Evolutionary conservation across 495 filamentous ascomycete species (phyloP).

Genomic region (Neurospora tetraspora): DNA sequence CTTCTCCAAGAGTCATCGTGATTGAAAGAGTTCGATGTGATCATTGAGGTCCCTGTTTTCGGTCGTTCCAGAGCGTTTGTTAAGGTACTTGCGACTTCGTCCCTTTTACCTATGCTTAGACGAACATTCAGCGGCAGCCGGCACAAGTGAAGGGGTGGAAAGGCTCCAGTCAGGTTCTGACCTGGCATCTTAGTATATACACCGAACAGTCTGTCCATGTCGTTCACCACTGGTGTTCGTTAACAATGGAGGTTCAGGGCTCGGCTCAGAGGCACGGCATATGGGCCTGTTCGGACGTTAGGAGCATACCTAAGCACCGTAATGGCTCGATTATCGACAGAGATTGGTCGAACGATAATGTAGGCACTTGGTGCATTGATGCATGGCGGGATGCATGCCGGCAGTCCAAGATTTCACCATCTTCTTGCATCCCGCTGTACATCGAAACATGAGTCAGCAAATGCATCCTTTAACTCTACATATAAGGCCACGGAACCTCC

Average conservation of each 20-base stretch:
- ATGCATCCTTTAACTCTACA: not conserved
- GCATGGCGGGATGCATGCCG: not conserved
- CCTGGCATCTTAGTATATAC: not conserved
- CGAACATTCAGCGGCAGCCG: too few relatives aligned
- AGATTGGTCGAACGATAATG: not conserved
- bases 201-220: not conserved
- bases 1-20: too few relatives aligned
- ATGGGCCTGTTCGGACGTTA: not conserved
- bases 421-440: too few relatives aligned
- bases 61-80: too few relatives aligned
- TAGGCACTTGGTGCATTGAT: not conserved
- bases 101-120: too few relatives aligned
- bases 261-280: not conserved
- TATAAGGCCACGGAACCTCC: not conserved
- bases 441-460: too few relatives aligned
- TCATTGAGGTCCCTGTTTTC: too few relatives aligned
- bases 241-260: not conserved
- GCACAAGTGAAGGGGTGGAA: not conserved
- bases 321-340: not conserved
- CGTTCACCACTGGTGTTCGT: not conserved
- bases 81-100: too few relatives aligned
- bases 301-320: not conserved
- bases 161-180: not conserved
- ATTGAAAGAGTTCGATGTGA: too few relatives aligned
- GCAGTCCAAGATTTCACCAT: not conserved